Conservation (phyloP, 345 rosid genomes). For the Lepidium didymum region DNA sequence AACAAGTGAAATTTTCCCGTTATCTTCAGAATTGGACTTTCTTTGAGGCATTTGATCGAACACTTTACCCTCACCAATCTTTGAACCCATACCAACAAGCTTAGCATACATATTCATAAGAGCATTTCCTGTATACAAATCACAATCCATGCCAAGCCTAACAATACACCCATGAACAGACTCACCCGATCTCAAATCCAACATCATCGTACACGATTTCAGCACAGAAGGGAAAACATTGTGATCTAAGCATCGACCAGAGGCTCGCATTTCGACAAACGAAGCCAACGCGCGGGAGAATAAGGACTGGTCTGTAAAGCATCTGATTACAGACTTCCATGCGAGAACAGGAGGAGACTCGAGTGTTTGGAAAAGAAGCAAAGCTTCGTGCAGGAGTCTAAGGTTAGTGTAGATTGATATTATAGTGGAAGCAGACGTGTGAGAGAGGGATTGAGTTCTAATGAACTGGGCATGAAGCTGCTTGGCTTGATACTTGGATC, state of each 20-base stretch:
- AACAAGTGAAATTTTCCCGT: neutral
- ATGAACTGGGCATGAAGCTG: constrained; percentile 71
- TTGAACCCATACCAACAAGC: constrained; percentile 27
- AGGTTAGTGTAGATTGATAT: constrained; percentile 60
- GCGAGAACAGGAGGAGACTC: constrained; percentile 50
- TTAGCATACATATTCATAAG: constrained; percentile 83
- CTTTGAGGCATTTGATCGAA: constrained; percentile 43
- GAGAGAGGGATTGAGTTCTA: constrained; percentile 37
- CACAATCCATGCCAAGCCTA: constrained; percentile 53
- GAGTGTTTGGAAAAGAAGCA: constrained; percentile 46
- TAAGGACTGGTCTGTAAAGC: constrained; percentile 46
- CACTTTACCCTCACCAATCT: constrained; percentile 8
- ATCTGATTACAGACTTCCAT: constrained; percentile 68
- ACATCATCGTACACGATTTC: constrained; percentile 50
- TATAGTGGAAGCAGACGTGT: constrained; percentile 32
- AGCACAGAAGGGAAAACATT: constrained; percentile 69
- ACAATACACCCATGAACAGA: constrained; percentile 65
- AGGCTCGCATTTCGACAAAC: constrained; percentile 51
- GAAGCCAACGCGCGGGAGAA: constrained; percentile 36
- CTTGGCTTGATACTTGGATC: constrained; percentile 44
- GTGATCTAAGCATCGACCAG: constrained; percentile 53
- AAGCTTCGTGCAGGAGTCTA: constrained; percentile 43
- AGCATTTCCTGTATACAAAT: constrained; percentile 73
- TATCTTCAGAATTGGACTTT: neutral
- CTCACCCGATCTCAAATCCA: constrained; percentile 58